Base-by-base conservation (phyloP, 2,329 filamentous ascomycete genomes). In the Colletotrichum truncatum region DNA sequence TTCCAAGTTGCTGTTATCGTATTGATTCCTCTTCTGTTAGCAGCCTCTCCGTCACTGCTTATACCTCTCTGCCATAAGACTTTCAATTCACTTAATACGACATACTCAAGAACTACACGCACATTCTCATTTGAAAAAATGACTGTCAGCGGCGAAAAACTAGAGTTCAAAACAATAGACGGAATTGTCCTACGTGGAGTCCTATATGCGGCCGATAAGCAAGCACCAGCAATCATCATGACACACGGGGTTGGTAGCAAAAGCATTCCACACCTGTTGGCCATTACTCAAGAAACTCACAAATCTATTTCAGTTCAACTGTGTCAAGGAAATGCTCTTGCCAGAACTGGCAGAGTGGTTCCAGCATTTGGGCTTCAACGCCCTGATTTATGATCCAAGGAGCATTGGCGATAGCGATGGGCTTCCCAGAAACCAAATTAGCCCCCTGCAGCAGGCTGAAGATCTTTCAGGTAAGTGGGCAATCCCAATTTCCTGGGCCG, bases 331-430 rank as follows among this genome's bases (percentile, higher is more conserved):
- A 30, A 74, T 73, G 60, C 61, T 75, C 25, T 48, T 78, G 4
- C 71, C 74, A 2, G 73, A 75, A 14, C 70, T 77, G 3, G 78
- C 77, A 4, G 68, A 72, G 18, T 58, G 55, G 4, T 78, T 80
- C 59, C 75, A 79, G 51, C 32, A 52, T 3, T 65, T 68, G 1
- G 77, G 76, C 14, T 68, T 81, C 54, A 79, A 74, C 0, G 76
- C 73, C 2, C 70, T 81, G 4, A 45, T 72, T 4, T 81, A 77
- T 65, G 79, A 82, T 49, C 72, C 75, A 0, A 74, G 80, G 5
- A 70, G 64, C 23, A 66, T 77, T 8, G 79, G 79, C 0, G 32
- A 54, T 6, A 81, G 78, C 38, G 79, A 78, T 21, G 80, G 80
- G 6, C 6, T 66, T 6, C 79, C 79, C 1, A 74, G 79, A 11